Base-by-base conservation (phyloP, 2,329 filamentous ascomycete species). In the Aspergillus texensis region DNA sequence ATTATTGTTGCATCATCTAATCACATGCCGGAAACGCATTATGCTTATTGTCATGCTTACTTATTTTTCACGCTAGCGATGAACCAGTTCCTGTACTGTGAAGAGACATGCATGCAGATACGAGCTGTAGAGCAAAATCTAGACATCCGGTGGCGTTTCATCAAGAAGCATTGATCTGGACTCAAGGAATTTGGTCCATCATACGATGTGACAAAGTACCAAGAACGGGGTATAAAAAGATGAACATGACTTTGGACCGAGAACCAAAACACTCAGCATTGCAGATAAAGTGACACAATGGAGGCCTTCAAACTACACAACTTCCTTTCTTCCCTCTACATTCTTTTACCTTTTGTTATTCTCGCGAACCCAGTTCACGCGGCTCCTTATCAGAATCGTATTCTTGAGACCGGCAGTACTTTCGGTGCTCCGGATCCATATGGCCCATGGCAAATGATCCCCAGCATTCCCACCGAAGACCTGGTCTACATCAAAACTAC, bases 371-470 rank as follows among this genome's bases (percentile, higher is more conserved):
- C 52, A 24, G 30, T 32, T 12, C 48, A 41, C 11, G 54, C 43
- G 11, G 60, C 45, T 10, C 60, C 60, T 30, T 62, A 62, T 24
- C 60, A 62, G 14, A 64, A 61, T 8, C 58, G 63, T 6, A 59
- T 67, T 19, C 63, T 63, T 41, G 60, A 63, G 19, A 60, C 62
- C 43, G 56, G 60, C 4, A 84, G 82, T 73, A 93, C 91, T 1
- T 82, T 83, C 41, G 39, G 54, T 1, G 57, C 60, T 11, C 60
- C 65, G 39, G 55, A 62, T 41, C 48, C 48, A n/a, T 55, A 66
- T 30, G 65, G 65, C 12, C 46, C 55, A 41, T 66, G 64, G 64
- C 62, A 62, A 41, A n/a, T 66, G 41, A 57, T 60, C 12, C 57
- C 64, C 43, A 63, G 65, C 32, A 58, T 59, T n/a, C 45, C 55